These are phyloP conservation scores for Fusarium caatingaense DNA, from an alignment of 2,329 filamentous ascomycete species.

Conservation along the genomic window DNA sequence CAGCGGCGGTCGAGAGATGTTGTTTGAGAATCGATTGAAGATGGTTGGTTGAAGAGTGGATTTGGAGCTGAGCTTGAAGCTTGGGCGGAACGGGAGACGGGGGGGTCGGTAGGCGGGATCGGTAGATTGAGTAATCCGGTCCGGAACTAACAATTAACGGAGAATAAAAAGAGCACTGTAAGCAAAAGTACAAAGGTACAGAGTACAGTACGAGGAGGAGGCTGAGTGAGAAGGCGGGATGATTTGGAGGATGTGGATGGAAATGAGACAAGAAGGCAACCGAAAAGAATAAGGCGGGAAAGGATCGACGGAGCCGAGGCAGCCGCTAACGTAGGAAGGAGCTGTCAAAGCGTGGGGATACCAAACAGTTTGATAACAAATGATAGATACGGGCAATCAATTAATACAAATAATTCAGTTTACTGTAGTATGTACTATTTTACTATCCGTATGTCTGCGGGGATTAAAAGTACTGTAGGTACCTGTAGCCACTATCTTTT, in stretches of 20 bases:
- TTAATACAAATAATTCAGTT: slow-evolving; percentile 6
- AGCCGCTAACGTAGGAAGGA: slow-evolving; percentile 17
- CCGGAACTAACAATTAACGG: slow-evolving; percentile 27
- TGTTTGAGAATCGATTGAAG: slow-evolving; percentile 22
- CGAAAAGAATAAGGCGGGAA: slow-evolving; percentile 18
- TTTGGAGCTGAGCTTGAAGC: slow-evolving; percentile 18
- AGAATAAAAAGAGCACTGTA: not conserved
- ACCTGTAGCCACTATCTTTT: not conserved
- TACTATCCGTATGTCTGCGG: slow-evolving; percentile 9
- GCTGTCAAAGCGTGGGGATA: slow-evolving; percentile 7
- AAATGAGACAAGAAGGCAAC: slow-evolving; percentile 16
- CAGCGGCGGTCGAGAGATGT: not conserved
- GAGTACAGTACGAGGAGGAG: slow-evolving; percentile 5
- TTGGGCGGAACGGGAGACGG: slow-evolving; percentile 34
- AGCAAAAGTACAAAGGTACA: not conserved
- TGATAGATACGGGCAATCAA: slow-evolving; percentile 9
- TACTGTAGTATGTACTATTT: not conserved
- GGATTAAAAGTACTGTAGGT: not conserved
- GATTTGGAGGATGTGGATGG: slow-evolving; percentile 4
- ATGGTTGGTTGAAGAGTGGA: slow-evolving; percentile 30
- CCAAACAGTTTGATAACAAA: not conserved
- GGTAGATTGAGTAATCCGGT: slow-evolving; percentile 34
- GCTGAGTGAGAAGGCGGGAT: slow-evolving; percentile 4
- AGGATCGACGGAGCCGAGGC: slow-evolving; percentile 35
- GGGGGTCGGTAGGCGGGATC: slow-evolving; percentile 32